Evolutionary conservation across 1,284 basidiomycete genomes (phyloP).

Genomic region (Puccinia horiana): DNA sequence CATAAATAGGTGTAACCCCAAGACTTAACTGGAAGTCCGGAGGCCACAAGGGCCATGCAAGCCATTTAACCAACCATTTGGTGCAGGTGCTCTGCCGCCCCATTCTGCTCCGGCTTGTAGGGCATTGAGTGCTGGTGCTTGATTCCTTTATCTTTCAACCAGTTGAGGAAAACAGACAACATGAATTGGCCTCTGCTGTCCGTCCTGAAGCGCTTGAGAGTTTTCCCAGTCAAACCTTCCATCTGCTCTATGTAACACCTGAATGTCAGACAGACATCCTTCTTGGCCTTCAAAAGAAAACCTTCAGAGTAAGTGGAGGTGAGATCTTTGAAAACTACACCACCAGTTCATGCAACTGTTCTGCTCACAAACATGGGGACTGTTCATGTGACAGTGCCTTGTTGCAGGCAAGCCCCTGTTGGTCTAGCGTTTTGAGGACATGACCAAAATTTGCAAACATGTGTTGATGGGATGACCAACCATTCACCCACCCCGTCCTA

Average conservation of each 20-base stretch:
- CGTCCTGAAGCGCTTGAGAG: neutral
- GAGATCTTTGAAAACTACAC: slow-evolving; percentile 3
- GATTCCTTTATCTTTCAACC: neutral
- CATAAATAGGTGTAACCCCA: neutral
- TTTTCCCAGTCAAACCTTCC: neutral
- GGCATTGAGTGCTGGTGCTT: neutral
- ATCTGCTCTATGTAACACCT: neutral
- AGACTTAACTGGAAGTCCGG: neutral
- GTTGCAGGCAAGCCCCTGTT: no score
- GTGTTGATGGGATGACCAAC: no score
- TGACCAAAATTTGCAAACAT: no score
- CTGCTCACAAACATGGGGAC: no score
- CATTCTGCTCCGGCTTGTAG: neutral
- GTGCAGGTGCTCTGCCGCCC: neutral
- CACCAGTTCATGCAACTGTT: no score
- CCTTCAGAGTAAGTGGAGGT: slow-evolving; percentile 13
- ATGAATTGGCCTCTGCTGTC: neutral
- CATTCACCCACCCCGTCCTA: no score
- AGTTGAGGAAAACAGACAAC: neutral
- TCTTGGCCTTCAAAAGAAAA: neutral
- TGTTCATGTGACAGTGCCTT: no score
- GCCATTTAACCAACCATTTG: neutral
- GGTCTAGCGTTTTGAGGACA: no score
- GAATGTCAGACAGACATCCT: neutral
- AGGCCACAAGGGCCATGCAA: neutral